Percentiles rank a stretch among this genome's conserved stretches.
Evolutionary conservation across 2,329 filamentous ascomycete species (phyloP).

Genomic region (Coniochaeta prunicola): DNA sequence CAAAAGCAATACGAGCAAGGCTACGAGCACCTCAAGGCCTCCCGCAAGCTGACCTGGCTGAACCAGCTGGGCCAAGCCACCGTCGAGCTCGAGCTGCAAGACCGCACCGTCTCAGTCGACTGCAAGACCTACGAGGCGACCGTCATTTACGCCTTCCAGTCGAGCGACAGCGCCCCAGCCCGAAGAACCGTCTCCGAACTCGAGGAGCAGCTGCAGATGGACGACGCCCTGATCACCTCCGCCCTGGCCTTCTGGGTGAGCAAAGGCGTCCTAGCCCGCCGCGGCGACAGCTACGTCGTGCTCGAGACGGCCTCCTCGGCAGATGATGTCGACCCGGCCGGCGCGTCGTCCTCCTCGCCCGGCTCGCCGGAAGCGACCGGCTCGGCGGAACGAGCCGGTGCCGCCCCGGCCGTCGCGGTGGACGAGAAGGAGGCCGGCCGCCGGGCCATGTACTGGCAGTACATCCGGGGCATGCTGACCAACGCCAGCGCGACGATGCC

Average conservation of each 20-base stretch:
- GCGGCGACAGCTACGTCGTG: slow-evolving; percentile 54
- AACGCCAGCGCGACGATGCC: slow-evolving; percentile 80
- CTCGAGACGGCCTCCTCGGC: slow-evolving; percentile 47
- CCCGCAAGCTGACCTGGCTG: slow-evolving; percentile 83
- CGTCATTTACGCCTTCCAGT: slow-evolving; percentile 77
- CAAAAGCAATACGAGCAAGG: slow-evolving; percentile 66
- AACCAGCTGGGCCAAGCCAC: slow-evolving; percentile 73
- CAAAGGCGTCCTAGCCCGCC: slow-evolving; percentile 57
- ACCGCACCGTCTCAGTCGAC: slow-evolving; percentile 66
- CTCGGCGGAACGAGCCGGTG: no score
- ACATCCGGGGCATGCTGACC: slow-evolving; percentile 90
- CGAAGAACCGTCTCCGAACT: slow-evolving; percentile 45
- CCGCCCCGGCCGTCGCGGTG: slow-evolving; percentile 30
- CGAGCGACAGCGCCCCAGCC: slow-evolving; percentile 26
- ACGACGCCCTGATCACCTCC: slow-evolving; percentile 60
- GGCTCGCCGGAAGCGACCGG: slow-evolving; percentile 7
- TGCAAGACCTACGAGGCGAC: slow-evolving; percentile 81
- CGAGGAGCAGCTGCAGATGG: slow-evolving; percentile 56
- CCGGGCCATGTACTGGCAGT: slow-evolving; percentile 73
- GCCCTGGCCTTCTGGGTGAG: slow-evolving; percentile 67
- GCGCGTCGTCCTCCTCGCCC: slow-evolving; percentile 13
- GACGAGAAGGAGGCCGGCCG: slow-evolving; percentile 58
- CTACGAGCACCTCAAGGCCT: slow-evolving; percentile 74
- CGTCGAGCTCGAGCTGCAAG: slow-evolving; percentile 75
- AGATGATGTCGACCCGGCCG: not conserved